phyloP scores from a whole-genome alignment of 495 filamentous ascomycete species.

The Penicillium verhagenii region DNA sequence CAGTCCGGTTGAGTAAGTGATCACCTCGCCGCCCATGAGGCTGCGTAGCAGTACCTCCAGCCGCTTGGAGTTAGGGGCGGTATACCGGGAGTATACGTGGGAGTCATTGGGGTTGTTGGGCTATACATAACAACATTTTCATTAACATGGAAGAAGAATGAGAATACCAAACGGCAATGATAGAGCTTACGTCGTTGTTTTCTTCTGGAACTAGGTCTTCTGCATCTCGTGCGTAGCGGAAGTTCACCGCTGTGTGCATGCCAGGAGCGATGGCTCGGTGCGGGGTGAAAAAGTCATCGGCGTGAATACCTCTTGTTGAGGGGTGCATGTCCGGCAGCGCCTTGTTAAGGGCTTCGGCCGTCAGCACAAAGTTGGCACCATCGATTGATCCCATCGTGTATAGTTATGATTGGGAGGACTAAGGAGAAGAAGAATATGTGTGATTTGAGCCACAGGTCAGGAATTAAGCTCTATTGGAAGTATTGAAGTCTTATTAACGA shows the following conservation, averaged over 20 bases:
- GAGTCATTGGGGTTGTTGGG: conserved; percentile 27
- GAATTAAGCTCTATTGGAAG: too few relatives aligned
- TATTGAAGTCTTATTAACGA: too few relatives aligned
- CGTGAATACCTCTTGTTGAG: conserved; percentile 20
- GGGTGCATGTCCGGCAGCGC: conserved; percentile 14
- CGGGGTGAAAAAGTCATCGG: conserved; percentile 19
- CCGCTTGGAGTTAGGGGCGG: conserved; percentile 70
- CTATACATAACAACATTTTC: conserved; percentile 3
- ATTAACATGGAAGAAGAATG: too few relatives aligned
- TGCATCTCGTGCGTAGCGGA: conserved; percentile 19
- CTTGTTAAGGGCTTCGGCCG: conserved; percentile 11
- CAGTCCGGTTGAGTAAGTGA: conserved; percentile 84
- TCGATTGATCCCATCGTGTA: conserved; percentile 12
- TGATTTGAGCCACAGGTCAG: too few relatives aligned
- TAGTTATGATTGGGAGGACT: neutral
- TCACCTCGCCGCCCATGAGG: conserved; percentile 62
- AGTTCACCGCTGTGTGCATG: conserved; percentile 23
- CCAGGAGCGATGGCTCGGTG: conserved; percentile 20
- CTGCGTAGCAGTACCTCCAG: conserved; percentile 74
- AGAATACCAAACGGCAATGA: neutral
- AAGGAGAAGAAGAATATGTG: too few relatives aligned
- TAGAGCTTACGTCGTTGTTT: conserved; percentile 16
- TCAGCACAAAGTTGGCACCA: conserved; percentile 12
- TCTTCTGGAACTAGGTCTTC: conserved; percentile 16
- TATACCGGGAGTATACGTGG: conserved; percentile 74